Evolutionary conservation across 768 basidiomycete species (phyloP).

Genomic region (Tulasnella sp.): DNA sequence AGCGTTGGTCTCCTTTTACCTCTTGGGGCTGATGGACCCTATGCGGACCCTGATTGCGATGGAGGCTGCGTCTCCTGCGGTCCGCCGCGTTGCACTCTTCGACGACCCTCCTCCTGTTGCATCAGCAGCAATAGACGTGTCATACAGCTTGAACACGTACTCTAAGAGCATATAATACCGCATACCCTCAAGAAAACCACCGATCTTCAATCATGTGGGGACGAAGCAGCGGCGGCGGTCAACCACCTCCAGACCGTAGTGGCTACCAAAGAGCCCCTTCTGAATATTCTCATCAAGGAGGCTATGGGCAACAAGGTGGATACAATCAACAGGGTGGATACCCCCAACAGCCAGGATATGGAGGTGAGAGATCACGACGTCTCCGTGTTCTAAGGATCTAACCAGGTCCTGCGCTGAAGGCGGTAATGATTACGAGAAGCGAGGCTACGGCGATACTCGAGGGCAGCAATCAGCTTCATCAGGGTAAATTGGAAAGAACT

Average conservation of each 20-base stretch:
- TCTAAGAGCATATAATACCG: not conserved
- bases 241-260: not conserved
- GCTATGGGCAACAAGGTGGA: not conserved
- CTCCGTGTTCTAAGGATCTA: not conserved
- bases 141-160: not conserved
- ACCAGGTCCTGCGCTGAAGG: not conserved
- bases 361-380: not conserved
- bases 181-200: not conserved
- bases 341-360: not conserved
- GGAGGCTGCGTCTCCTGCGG: not conserved
- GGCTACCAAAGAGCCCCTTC: not conserved
- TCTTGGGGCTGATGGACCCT: not conserved
- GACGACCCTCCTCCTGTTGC: not conserved
- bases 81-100: not conserved
- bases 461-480: not conserved
- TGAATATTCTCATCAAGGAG: not conserved
- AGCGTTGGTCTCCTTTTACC: not conserved
- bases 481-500: not conserved
- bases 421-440: not conserved
- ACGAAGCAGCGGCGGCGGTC: slow-evolving; percentile 5
- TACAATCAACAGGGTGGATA: not conserved
- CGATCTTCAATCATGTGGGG: slow-evolving; percentile 4
- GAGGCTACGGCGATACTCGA: not conserved
- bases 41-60: not conserved
- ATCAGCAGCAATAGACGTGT: slow-evolving; percentile 3